Conservation (phyloP, 2,329 filamentous ascomycete species). For the Phaeomoniella chlamydospora region DNA sequence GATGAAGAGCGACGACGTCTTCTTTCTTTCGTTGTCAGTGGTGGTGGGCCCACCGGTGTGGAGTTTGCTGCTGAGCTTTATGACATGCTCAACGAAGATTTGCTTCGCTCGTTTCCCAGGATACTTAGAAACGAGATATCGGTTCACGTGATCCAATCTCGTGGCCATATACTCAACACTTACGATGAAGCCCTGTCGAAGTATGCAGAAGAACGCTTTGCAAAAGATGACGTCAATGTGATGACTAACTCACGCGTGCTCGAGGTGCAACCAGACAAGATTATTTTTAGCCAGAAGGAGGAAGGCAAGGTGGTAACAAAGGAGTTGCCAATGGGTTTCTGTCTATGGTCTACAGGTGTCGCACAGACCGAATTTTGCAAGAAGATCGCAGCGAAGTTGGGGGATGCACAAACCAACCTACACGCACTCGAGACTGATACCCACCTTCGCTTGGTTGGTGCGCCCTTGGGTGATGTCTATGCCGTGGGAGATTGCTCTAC, state of each 20-base stretch:
- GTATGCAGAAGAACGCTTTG: constrained; percentile 83
- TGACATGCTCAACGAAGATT: constrained; percentile 90
- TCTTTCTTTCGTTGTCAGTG: constrained; percentile 89
- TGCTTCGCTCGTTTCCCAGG: constrained; percentile 69
- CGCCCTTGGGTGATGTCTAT: constrained; percentile 87
- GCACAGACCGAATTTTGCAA: constrained; percentile 70
- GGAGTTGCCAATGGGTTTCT: constrained; percentile 90
- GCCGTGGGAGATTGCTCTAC: constrained; percentile 93
- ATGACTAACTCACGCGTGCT: constrained; percentile 87
- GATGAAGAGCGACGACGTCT: constrained; percentile 79
- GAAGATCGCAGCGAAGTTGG: constrained; percentile 62
- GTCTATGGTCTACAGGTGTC: constrained; percentile 94
- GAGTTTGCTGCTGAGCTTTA: constrained; percentile 95
- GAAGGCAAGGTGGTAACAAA: constrained; percentile 64
- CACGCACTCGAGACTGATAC: constrained; percentile 91
- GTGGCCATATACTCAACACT: constrained; percentile 91
- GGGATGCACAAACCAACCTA: constrained; percentile 64
- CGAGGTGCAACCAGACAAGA: constrained; percentile 70
- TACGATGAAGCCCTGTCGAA: constrained; percentile 90
- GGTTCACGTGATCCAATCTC: constrained; percentile 89
- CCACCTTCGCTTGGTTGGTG: constrained; percentile 76
- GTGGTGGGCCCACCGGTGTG: constrained; percentile 89
- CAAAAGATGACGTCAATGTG: constrained; percentile 80
- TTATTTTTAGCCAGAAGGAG: constrained; percentile 73
- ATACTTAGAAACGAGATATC: constrained; percentile 95